Base-by-base conservation (phyloP, 139 green algal genomes). In the Spirogloea muscicola region DNA sequence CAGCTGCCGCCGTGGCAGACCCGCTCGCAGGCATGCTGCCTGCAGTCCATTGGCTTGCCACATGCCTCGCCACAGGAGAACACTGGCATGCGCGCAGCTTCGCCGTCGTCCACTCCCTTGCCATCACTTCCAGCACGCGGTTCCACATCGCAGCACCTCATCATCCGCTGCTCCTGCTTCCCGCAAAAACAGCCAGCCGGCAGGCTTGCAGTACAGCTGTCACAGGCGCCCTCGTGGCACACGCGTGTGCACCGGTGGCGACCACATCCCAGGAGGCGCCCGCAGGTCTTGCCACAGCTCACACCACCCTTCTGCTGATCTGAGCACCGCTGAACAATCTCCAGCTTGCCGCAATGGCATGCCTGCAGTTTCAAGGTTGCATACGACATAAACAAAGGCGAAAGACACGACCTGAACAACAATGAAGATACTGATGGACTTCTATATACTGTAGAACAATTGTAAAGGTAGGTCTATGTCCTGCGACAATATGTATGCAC, bases 221-320 rank as follows among this genome's bases (percentile, higher is more conserved):
- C 74, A 57, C 74, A 82, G 10, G 31, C 7, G 21, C 74, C 74
- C 38, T 27, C 40, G n/a, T 82, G 74, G 62, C 74, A 82, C 25
- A 49, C 57, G 27, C 33, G 37, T 27, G 13, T 29, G 58, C 74
- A 82, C 43, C 27, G 36, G 13, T 82, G 74, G 9, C 67, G 29
- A 2, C 74, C 74, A 34, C 74, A 82, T 6, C 13, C n/a, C 25
- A 82, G 46, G 13, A 38, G 25, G 48, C 37, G 57, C 9, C 27
- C 40, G 61, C 74, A 82, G 18, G 10, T 31, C 18, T 43, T 9
- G 21, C 58, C 44, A 75, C 74, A 82, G 27, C 70, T 81, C 33
- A 63, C 21, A 4, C 74, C 74, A 16, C 18, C 34, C 4, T 36
- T 25, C 27, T 76, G 37, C 36, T 25, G 7, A 21, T 82, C 74